Base-by-base conservation (phyloP, 768 basidiomycete genomes). In the Trichaptum fuscoviolaceum region DNA sequence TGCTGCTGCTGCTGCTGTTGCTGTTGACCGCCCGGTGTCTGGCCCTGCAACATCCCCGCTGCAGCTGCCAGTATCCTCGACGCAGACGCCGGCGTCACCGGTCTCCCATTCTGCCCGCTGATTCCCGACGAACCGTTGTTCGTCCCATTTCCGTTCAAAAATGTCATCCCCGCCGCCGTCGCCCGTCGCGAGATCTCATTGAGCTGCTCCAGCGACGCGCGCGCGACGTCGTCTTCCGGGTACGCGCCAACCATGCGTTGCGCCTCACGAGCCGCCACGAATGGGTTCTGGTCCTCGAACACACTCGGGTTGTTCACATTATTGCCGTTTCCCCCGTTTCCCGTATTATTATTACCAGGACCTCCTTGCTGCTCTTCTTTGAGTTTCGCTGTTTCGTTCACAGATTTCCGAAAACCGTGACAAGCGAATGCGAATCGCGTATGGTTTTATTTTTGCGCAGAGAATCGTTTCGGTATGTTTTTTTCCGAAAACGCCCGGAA, bases 101-200 rank as follows among this genome's bases (percentile, higher is more conserved):
- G 70, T 65, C 72, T 69, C 52, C 67, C 73, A 52, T 20, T 52
- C 42, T 12, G 15, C 72, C 62, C 63, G 69, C 60, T 35, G 69
- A 58, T 58, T 62, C 57, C 57, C 67, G 36, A 8, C 25, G 63
- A 36, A 62, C 60, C 9, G 66, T 34, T 30, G 66, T 67, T 61
- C 65, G 62, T 59, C 65, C 62, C 15, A 64, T 24, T 67, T 7
- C 67, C 62, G 42, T 57, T 35, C 6, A 35, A 67, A 65, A 77
- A 82, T 23, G 76, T 72, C 78, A 80, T 77, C 10, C 79, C 79
- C 27, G 79, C 79, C 67, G 72, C 74, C 70, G 82, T 81, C 4
- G 85, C 88, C 27, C 88, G 82, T 64, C 88, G 79, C 58, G 89
- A 89, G 69, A 90, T 84, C 72, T 92, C 91, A 76, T 87, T 91